Evolutionary conservation across 1,284 basidiomycete species (phyloP), one percentile per base, ranked within the genome.

Genomic region (Rhizopogon parksii): DNA sequence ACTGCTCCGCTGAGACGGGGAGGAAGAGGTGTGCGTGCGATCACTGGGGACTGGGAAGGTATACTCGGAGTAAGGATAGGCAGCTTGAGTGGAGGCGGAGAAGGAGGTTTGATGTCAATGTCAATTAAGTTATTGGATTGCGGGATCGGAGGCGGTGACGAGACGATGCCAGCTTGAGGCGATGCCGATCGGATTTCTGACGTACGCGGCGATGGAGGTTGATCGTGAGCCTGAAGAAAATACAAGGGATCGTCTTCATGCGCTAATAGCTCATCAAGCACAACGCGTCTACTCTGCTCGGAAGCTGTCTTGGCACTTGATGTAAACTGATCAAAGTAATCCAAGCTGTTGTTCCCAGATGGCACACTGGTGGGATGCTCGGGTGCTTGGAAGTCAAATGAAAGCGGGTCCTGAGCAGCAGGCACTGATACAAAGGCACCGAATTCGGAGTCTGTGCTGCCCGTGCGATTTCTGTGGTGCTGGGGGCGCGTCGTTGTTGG

Each of bases 171-270:
- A 14, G 4, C 2, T 43, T 32, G 42, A 19, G 42, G 17, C 17
- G 17, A 21, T 14, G 30, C 9, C 14, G 17, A 17, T 21, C 12
- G 42, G 9, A 7, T 4, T n/a, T 43, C 27, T 7, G 19, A 32
- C n/a, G 12, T 11, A 8, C 17, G 27, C 11, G 42, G 30, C 19
- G 4, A 38, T 17, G 15, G 37, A 43, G 50, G 37, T 15, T 36
- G 38, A 15, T 48, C 49, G 47, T 30, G 25, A 25, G 15, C 25
- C 25, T 66, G 64, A 45, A 74, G 52, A 66, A 80, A 85, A 58
- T 79, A 82, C 56, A 86, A 61, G 1, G 84, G 84, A 62, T 87
- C 83, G 46, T 84, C 79, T 61, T 86, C 76, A 54, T 84, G 76
- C 53, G 72, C 59, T 36, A 86, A 60, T 30, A 88, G 61, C 60